Evolutionary conservation across 2,329 filamentous ascomycete genomes (phyloP).

Genomic region (Aspergillus sp.): DNA sequence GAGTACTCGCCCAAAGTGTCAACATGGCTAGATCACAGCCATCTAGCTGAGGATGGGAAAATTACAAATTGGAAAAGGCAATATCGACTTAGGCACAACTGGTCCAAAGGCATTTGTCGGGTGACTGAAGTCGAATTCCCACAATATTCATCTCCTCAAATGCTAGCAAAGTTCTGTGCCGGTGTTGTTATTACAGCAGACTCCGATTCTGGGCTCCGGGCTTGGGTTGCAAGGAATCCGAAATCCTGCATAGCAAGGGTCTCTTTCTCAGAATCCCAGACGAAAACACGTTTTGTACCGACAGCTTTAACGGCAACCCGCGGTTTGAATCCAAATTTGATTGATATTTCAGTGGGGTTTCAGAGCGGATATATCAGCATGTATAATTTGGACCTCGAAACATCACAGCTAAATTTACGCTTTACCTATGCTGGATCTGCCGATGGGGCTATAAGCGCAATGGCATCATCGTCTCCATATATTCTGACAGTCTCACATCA

Average conservation of each 20-base stretch:
- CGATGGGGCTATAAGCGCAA: constrained; percentile 62
- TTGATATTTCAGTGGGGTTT: constrained; percentile 67
- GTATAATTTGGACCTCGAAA: constrained; percentile 55
- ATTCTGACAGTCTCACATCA: constrained; percentile 71
- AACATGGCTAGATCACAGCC: constrained; percentile 59
- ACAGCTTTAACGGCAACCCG: constrained; percentile 48
- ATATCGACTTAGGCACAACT: constrained; percentile 86
- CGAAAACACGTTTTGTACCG: constrained; percentile 62
- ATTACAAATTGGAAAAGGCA: constrained; percentile 78
- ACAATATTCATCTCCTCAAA: constrained; percentile 50
- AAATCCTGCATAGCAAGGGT: constrained; percentile 54
- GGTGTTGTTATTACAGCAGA: constrained; percentile 77
- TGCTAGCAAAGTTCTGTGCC: constrained; percentile 72
- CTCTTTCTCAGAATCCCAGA: constrained; percentile 18
- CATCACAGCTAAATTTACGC: constrained; percentile 41
- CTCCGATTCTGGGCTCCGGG: constrained; percentile 62
- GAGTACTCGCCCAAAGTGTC: constrained; percentile 53
- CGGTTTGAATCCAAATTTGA: constrained; percentile 34
- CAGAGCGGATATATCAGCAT: constrained; percentile 66
- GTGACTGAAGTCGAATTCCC: constrained; percentile 70
- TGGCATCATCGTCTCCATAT: constrained; percentile 72
- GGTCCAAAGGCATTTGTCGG: constrained; percentile 75
- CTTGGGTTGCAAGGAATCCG: constrained; percentile 66
- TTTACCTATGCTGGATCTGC: constrained; percentile 60
- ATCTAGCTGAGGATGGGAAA: constrained; percentile 47